Evolutionary conservation across 2,329 filamentous ascomycete species (phyloP).

Genomic region (Podosphaera xanthii): DNA sequence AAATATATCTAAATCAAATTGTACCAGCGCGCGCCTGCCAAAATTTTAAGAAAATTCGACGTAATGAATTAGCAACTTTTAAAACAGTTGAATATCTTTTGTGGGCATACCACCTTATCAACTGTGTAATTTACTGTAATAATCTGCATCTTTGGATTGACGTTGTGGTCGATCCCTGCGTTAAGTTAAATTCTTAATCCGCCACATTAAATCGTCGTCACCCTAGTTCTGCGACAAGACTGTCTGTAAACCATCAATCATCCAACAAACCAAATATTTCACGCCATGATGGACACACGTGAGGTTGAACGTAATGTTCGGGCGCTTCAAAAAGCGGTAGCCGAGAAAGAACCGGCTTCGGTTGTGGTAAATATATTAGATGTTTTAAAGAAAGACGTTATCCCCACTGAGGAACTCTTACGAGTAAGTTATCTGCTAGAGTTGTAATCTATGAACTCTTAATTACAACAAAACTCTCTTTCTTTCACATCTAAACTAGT

Average conservation of each 20-base stretch:
- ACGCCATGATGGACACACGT: constrained; percentile 11
- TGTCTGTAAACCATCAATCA: neutral
- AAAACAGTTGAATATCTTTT: too few species aligned
- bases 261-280: neutral
- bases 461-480: constrained; percentile 6
- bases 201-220: neutral
- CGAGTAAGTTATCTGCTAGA: constrained; percentile 31
- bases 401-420: constrained; percentile 72
- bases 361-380: constrained; percentile 54
- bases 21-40: too few species aligned
- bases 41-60: too few species aligned
- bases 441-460: neutral
- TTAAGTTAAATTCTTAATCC: neutral
- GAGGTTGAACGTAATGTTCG: constrained; percentile 14
- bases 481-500: constrained; percentile 1
- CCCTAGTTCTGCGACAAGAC: neutral
- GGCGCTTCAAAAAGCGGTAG: constrained; percentile 57
- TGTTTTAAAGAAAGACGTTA: constrained; percentile 56
- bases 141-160: neutral
- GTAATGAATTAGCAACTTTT: too few species aligned
- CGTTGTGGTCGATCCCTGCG: neutral
- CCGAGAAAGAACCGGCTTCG: constrained; percentile 48
- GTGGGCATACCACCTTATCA: too few species aligned
- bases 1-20: too few species aligned
- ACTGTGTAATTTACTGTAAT: neutral